phyloP scores from a whole-genome alignment of 257 asterid species.

The Solanum raphanifolium region DNA sequence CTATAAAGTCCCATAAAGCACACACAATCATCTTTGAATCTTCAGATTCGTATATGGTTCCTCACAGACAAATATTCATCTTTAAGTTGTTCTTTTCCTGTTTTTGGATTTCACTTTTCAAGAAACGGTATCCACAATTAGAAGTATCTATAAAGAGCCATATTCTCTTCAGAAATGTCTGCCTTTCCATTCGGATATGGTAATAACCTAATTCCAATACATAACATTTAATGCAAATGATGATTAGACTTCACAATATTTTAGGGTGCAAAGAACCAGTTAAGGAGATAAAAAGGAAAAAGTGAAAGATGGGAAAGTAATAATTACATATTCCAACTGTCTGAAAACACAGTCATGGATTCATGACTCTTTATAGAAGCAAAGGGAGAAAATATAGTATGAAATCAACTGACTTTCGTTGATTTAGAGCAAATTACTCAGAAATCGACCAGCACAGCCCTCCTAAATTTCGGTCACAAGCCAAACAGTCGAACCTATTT shows the following conservation, averaged over 20 bases:
- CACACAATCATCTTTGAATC: background rate
- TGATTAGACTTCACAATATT: background rate
- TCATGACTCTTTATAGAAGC: background rate
- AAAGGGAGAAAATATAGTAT: background rate
- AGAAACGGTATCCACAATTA: background rate
- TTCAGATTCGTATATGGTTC: background rate
- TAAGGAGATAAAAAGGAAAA: background rate
- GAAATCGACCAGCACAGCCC: background rate
- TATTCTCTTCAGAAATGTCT: background rate
- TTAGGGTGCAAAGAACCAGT: background rate
- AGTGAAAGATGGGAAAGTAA: background rate
- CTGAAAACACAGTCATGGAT: background rate
- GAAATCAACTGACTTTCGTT: background rate
- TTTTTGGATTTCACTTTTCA: background rate
- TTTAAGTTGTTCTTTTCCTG: background rate
- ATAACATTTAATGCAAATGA: background rate
- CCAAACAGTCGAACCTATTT: background rate
- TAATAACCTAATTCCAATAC: background rate
- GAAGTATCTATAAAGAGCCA: background rate
- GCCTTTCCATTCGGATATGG: background rate
- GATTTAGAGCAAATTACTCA: background rate
- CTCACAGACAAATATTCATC: background rate
- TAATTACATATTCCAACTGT: background rate
- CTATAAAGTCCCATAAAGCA: background rate
- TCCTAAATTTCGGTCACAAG: background rate